Conservation (phyloP, 306 rosid genomes). For the Quercus berberidifolia region DNA sequence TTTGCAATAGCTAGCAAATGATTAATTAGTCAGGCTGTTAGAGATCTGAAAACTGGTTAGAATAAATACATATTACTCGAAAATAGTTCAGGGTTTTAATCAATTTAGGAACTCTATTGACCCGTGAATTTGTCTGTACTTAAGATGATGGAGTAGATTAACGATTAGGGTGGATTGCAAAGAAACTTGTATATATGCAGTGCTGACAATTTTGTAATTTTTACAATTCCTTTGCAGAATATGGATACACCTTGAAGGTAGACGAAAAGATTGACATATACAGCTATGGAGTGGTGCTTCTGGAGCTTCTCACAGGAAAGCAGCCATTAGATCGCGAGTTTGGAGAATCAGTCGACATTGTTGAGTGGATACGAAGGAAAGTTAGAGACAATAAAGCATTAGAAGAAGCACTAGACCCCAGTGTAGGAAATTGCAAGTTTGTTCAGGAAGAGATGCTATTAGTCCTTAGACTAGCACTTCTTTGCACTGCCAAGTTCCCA, state of each 20-base stretch:
- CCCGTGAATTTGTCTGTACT: neutral
- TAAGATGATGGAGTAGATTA: neutral
- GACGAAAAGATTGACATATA: constrained; percentile 91
- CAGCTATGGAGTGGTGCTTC: constrained; percentile 88
- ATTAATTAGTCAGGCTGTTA: neutral
- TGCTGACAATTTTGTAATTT: neutral
- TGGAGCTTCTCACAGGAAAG: constrained; percentile 88
- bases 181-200: neutral
- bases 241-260: constrained; percentile 89
- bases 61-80: neutral
- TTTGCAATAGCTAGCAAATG: neutral
- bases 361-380: constrained; percentile 79
- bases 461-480: constrained; percentile 81
- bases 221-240: constrained; percentile 44
- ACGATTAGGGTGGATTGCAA: neutral
- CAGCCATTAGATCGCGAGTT: constrained; percentile 67
- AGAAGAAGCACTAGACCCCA: constrained; percentile 77
- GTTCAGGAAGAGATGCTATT: constrained; percentile 91
- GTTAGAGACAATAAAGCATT: constrained; percentile 56
- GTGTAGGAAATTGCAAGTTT: constrained; percentile 71
- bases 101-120: neutral
- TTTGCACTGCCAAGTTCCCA: constrained; percentile 87
- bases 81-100: too few species aligned
- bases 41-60: neutral
- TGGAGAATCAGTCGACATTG: constrained; percentile 79